Evolutionary conservation across 345 rosid genomes (phyloP), one percentile per base, ranked within the genome.

Genomic region (Salix caprea): DNA sequence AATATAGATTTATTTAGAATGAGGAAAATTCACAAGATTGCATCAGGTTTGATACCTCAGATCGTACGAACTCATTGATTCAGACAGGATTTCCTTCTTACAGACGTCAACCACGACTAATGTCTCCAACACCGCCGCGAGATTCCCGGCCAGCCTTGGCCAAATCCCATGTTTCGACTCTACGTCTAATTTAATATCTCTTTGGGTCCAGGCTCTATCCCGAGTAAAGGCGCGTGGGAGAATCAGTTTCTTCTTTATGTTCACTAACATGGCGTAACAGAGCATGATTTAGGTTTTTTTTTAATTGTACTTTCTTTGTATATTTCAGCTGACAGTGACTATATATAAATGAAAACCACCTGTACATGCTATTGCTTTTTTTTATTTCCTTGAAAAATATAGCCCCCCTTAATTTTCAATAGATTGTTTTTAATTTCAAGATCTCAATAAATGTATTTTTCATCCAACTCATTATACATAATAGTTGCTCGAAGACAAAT

Each of bases 141-240:
- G 84, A 84, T 81, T 84, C 84, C 80, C 86, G 86, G 82, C 78
- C 77, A 26, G 6, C 70, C 76, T 28, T 44, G 56, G 46, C 69
- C 52, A 5, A 37, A 50, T 36, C 78, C 69, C 70, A 39, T 68
- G 60, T 50, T 62, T 56, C 64, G 37, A 37, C 39, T 56, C 30
- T 1, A 6, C 24, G 3, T 48, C 32, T 23, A 28, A 5, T 67
- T 61, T 13, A n/a, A 23, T 23, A 24, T 58, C 14, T 23, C 28
- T 23, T 10, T 58, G 0, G 5, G 28, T 65, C 77, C 64, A 65
- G 5, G 37, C 4, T 13, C 64, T 23, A 12, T 58, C 64, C 80
- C 85, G 69, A 74, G 84, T 75, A 83, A 40, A 37, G 86, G 79
- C 77, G 56, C 82, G 68, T 78, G 75, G 72, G 70, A 61, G 52